Base-by-base conservation (phyloP, 768 basidiomycete genomes). In the Macrolepiota fuliginosa region DNA sequence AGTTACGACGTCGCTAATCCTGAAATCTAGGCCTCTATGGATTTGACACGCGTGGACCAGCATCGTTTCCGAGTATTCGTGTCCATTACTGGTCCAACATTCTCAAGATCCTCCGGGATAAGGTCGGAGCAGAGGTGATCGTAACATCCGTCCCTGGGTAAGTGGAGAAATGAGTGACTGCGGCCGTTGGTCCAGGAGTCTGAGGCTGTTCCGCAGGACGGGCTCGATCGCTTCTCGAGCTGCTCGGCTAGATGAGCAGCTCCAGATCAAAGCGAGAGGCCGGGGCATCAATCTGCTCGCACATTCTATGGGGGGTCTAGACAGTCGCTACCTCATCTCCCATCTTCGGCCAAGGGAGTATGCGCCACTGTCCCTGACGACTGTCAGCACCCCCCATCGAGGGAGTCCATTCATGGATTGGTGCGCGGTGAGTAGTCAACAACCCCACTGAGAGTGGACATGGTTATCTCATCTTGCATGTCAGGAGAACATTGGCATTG, bases 331-430 rank as follows among this genome's bases (percentile, higher is more conserved):
- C 71, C 79, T 99, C 17, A 96, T 98, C 62, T 86, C 92, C 1
- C 91, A 91, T 71, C 80, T 96, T 67, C 84, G 84, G 64, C 94
- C 96, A 0, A 80, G 75, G 10, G 87, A 90, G 54, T 98, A 98
- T 74, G 82, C 82, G 1, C 95, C 97, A 1, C 74, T 94, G 32
- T 95, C 93, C 6, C 77, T 99, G 62, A 98, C 91, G 1, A 91
- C 88, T 22, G 83, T 99, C 65, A 87, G 89, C 25, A 98, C 97
- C 0, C 97, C 97, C 15, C 97, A 99, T 72, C 84, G 94, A 17
- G 96, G 97, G 36, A 94, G 92, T 67, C 95, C 96, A 1, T 98
- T 99, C 74, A 99, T 99, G 97, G 94, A 97, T 72, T 99, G 97
- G 97, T 98, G 96, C 77, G 82, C 86, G 53, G 92, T 92, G 68